Evolutionary conservation across 2,329 filamentous ascomycete species (phyloP).

Genomic region (Ophiostoma sp.): DNA sequence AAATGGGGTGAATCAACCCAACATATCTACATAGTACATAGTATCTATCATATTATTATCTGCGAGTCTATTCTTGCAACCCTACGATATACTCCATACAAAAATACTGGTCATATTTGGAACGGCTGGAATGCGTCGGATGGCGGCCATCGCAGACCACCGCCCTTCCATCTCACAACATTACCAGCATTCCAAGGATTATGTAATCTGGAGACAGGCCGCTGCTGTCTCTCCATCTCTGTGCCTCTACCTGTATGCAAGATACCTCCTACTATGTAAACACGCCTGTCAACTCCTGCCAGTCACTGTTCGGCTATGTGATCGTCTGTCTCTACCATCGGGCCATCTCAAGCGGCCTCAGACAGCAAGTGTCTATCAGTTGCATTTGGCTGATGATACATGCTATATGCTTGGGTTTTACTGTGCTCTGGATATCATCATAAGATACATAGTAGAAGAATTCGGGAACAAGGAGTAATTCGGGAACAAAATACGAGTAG

Average conservation of each 20-base stretch:
- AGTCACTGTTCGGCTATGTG: neutral
- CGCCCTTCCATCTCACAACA: neutral
- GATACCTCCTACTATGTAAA: neutral
- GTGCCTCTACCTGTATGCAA: neutral
- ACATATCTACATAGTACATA: too few species aligned
- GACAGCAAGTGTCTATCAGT: neutral
- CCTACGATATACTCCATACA: too few species aligned
- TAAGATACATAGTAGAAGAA: too few species aligned
- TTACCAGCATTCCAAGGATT: neutral
- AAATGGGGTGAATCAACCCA: neutral
- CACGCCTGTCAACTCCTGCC: neutral
- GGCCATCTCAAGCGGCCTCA: slow-evolving; percentile 1
- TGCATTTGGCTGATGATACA: neutral
- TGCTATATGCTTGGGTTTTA: neutral
- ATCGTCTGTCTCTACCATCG: slow-evolving; percentile 4
- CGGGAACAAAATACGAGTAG: neutral
- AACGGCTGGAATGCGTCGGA: slow-evolving; percentile 9
- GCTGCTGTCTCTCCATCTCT: neutral
- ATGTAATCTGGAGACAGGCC: neutral
- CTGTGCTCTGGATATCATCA: too few species aligned
- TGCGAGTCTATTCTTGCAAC: neutral
- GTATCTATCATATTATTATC: too few species aligned
- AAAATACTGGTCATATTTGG: neutral
- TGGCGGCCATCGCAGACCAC: slow-evolving; percentile 4
- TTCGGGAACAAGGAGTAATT: neutral